Evolutionary conservation across 1,139 yeast species (phyloP).

Genomic region (Hyphopichia fennica): DNA sequence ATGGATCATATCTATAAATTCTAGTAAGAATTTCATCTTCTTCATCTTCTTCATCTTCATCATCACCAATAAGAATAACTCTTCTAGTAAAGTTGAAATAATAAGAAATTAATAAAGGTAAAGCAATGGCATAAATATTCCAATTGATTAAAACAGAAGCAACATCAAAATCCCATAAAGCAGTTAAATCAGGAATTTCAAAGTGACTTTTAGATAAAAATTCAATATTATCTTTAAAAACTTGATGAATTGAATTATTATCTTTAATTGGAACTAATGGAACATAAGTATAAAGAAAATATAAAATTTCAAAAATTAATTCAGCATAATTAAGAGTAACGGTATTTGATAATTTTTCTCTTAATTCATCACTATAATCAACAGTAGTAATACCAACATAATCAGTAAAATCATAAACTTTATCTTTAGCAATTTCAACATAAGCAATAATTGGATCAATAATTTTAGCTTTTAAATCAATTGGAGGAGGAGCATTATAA

Average conservation of each 20-base stretch:
- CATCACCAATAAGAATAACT: conserved; percentile 27
- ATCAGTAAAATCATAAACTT: conserved; percentile 38
- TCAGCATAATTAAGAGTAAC: conserved; percentile 47
- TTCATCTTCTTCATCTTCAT: conserved; percentile 21
- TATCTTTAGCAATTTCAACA: conserved; percentile 27
- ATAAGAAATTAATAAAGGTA: conserved; percentile 51
- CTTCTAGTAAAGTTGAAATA: conserved; percentile 55
- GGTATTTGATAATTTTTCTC: conserved; percentile 51
- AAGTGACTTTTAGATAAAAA: conserved; percentile 22
- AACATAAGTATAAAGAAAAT: conserved; percentile 35
- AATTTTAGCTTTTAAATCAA: conserved; percentile 37
- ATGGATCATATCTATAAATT: conserved; percentile 53
- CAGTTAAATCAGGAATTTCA: conserved; percentile 38
- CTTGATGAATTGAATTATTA: conserved; percentile 39
- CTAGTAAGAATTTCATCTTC: conserved; percentile 36
- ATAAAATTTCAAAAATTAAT: conserved; percentile 36
- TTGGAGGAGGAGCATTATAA: conserved; percentile 41
- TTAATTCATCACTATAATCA: conserved; percentile 43
- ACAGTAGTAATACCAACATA: conserved; percentile 39
- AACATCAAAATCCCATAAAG: conserved; percentile 28
- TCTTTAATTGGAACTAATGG: conserved; percentile 40
- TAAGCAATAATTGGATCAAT: conserved; percentile 39
- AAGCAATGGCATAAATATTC: conserved; percentile 36
- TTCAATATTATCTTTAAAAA: conserved; percentile 35
- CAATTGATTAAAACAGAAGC: conserved; percentile 39